Conservation (phyloP, 169 alveolate species). For the Plasmodium inui region DNA sequence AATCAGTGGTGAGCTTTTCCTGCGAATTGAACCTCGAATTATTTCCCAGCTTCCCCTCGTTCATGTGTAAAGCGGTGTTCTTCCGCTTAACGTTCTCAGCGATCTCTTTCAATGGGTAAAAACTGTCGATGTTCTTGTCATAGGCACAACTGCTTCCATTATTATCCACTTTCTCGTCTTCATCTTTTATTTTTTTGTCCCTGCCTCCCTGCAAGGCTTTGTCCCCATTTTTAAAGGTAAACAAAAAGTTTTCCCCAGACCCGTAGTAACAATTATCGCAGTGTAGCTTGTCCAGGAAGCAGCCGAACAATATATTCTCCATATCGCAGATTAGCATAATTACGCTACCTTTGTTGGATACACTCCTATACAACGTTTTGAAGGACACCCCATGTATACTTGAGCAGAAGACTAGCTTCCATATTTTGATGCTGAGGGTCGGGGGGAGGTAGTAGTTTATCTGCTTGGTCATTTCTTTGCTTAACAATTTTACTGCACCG, state of each 20-base stretch:
- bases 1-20: not conserved
- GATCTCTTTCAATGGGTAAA: not conserved
- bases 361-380: slow-evolving; percentile 86
- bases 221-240: slow-evolving; percentile 76
- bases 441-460: slow-evolving; percentile 82
- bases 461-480: slow-evolving; percentile 79
- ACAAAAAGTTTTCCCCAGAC: slow-evolving; percentile 89
- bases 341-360: slow-evolving; percentile 84
- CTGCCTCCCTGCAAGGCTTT: not conserved
- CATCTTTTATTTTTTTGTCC: not conserved
- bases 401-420: slow-evolving; percentile 83
- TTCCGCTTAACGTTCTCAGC: not conserved
- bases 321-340: slow-evolving; percentile 87
- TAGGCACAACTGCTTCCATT: not conserved
- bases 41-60: not conserved
- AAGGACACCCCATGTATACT: slow-evolving; percentile 83
- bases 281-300: slow-evolving; percentile 85
- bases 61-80: not conserved
- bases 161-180: not conserved
- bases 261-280: slow-evolving; percentile 87
- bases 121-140: not conserved
- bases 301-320: slow-evolving; percentile 88
- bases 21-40: not conserved
- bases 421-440: slow-evolving; percentile 81
- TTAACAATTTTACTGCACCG: slow-evolving; percentile 74